Evolutionary conservation across 2,329 filamentous ascomycete species (phyloP).

Genomic region (Aspergillus vadensis): DNA sequence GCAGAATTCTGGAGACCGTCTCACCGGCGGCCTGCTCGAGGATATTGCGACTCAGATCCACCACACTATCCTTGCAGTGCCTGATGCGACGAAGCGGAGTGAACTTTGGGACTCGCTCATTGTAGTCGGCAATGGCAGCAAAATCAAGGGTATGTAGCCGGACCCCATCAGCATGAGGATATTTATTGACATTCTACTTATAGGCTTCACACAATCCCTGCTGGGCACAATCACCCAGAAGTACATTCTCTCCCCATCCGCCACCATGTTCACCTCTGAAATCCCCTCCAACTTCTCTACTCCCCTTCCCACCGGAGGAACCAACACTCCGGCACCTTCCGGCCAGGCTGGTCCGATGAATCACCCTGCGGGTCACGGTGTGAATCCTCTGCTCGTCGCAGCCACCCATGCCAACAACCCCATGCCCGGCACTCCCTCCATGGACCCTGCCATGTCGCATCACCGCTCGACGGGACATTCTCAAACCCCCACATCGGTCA

Average conservation of each 20-base stretch:
- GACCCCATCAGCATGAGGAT: not conserved
- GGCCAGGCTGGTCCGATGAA: constrained; percentile 53
- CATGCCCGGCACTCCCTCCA: constrained; percentile 38
- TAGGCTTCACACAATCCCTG: constrained; percentile 85
- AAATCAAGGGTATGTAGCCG: constrained; percentile 55
- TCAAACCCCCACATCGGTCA: constrained; percentile 82
- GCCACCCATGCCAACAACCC: constrained; percentile 64
- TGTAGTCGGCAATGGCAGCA: constrained; percentile 84
- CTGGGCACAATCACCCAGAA: constrained; percentile 75
- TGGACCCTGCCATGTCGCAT: constrained; percentile 42
- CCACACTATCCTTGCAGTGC: constrained; percentile 76
- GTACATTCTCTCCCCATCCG: constrained; percentile 88
- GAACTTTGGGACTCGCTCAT: constrained; percentile 90
- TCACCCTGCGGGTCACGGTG: constrained; percentile 61
- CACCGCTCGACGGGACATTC: constrained; percentile 64
- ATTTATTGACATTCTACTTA: constrained; percentile 19
- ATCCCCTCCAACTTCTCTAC: constrained; percentile 92
- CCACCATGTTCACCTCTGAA: constrained; percentile 96
- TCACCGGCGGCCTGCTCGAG: constrained; percentile 70
- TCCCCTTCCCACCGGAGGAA: constrained; percentile 83
- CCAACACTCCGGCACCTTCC: constrained; percentile 70
- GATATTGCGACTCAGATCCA: constrained; percentile 83
- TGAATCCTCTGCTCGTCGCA: constrained; percentile 89
- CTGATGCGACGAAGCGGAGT: constrained; percentile 80
- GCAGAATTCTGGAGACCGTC: constrained; percentile 32